phyloP scores from a whole-genome alignment of 2,329 filamentous ascomycete species.

The Trichoderma sp. region DNA sequence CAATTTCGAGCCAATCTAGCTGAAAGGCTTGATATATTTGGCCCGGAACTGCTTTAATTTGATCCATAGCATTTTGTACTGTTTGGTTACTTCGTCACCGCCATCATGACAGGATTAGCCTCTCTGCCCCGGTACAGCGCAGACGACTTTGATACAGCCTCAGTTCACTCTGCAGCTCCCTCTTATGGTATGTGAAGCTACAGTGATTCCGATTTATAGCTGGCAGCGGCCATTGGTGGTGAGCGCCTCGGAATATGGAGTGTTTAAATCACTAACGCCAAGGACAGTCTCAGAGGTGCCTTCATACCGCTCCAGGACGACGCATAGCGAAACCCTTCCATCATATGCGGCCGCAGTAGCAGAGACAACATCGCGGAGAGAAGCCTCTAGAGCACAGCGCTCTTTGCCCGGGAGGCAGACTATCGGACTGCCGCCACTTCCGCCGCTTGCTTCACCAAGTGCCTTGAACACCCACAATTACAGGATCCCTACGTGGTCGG shows the following conservation, averaged over 20 bases:
- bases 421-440: slow-evolving; percentile 57
- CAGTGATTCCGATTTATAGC: no score
- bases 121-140: slow-evolving; percentile 44
- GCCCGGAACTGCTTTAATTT: neutral
- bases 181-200: slow-evolving; percentile 60
- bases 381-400: slow-evolving; percentile 33
- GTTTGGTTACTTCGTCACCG: neutral
- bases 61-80: neutral
- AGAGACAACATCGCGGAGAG: slow-evolving; percentile 4
- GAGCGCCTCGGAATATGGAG: neutral
- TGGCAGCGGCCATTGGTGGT: neutral
- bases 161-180: slow-evolving; percentile 68
- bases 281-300: slow-evolving; percentile 64
- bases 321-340: slow-evolving; percentile 53
- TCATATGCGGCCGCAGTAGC: slow-evolving; percentile 44
- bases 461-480: slow-evolving; percentile 56
- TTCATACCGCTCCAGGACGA: slow-evolving; percentile 63
- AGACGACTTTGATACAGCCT: slow-evolving; percentile 69
- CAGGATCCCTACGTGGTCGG: slow-evolving; percentile 63
- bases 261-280: neutral
- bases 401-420: slow-evolving; percentile 41
- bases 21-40: neutral
- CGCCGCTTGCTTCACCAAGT: slow-evolving; percentile 45
- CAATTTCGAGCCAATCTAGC: neutral
- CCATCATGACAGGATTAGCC: slow-evolving; percentile 41